Percentiles rank a stretch among this genome's conserved stretches.
Conservation (phyloP, 441 rosid genomes). For the Syzygium malaccense region DNA sequence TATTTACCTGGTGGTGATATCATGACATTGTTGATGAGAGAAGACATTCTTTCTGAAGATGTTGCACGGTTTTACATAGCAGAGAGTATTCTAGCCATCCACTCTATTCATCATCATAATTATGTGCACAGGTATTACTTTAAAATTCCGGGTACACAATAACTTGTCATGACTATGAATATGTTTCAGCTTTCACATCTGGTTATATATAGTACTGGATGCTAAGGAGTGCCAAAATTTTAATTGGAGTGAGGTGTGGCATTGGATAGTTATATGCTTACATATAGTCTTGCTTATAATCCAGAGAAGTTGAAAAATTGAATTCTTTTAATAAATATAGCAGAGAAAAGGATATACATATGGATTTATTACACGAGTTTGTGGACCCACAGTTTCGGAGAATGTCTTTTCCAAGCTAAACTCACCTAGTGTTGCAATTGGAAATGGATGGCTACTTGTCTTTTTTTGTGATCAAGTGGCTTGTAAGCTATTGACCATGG, state of each 20-base stretch:
- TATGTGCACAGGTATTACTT: slow-evolving; percentile 72
- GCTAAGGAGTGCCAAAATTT: background rate
- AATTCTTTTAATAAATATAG: background rate
- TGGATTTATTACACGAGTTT: background rate
- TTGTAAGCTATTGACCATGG: background rate
- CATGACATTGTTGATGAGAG: slow-evolving; percentile 94
- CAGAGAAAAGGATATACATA: background rate
- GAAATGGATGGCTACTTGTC: background rate
- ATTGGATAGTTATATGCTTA: background rate
- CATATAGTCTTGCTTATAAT: background rate
- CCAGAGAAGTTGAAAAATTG: background rate
- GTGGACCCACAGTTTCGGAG: background rate
- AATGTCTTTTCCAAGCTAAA: background rate
- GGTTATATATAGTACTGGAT: background rate
- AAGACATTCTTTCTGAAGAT: slow-evolving; percentile 85
- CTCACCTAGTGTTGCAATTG: background rate
- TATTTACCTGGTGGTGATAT: slow-evolving; percentile 97
- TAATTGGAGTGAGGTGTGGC: background rate
- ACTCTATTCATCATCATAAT: slow-evolving; percentile 85
- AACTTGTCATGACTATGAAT: background rate
- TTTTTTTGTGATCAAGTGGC: background rate
- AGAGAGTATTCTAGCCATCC: slow-evolving; percentile 93
- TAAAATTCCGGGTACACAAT: background rate
- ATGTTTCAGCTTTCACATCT: background rate
- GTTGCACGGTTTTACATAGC: slow-evolving; percentile 87